Evolutionary conservation across 768 basidiomycete species (phyloP), one percentile per base, ranked within the genome.

Genomic region (Macrolepiota fuliginosa): DNA sequence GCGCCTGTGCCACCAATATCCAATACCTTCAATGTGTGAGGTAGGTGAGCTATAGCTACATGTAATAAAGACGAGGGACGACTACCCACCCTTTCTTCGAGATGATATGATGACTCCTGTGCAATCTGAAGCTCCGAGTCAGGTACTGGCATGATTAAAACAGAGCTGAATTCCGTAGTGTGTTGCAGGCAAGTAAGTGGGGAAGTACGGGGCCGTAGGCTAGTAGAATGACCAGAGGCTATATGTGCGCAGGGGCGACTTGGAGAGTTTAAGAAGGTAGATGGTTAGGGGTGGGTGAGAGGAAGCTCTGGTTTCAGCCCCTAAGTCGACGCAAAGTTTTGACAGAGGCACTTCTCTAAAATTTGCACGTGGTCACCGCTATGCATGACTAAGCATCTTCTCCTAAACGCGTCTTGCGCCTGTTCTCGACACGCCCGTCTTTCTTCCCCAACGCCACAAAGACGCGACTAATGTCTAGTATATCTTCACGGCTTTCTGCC

Each of bases 281-380:
- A 19, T n/a, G 51, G 39, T 51, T 59, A 59, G 49, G 50, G 58
- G 58, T 39, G 37, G 36, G 35, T 12, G 25, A 42, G 58, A 52
- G 50, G 58, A 51, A 59, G 50, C 37, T 42, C 50, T 51, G 51
- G 58, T 39, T 52, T 52, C 49, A 59, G 50, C 50, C 58, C 58
- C 58, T 53, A 52, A 59, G 50, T 24, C 50, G 15, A 25, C 27
- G 57, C 57, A 58, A 58, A 58, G 47, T 58, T 58, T 58, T 58
- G 57, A 51, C 53, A 37, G 42, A 54, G n/a, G 15, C 53, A 54
- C 37, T 39, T 39, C 53, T 54, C 37, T 12, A 54, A 58, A 50
- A 37, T 51, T 51, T 52, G 58, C 58, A 59, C 58, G 58, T 59
- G 58, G 49, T 59, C 58, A 17, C 36, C 58, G 19, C 58, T 29